Base-by-base conservation (phyloP, 1,284 basidiomycete species). In the Agaricales sp. region DNA sequence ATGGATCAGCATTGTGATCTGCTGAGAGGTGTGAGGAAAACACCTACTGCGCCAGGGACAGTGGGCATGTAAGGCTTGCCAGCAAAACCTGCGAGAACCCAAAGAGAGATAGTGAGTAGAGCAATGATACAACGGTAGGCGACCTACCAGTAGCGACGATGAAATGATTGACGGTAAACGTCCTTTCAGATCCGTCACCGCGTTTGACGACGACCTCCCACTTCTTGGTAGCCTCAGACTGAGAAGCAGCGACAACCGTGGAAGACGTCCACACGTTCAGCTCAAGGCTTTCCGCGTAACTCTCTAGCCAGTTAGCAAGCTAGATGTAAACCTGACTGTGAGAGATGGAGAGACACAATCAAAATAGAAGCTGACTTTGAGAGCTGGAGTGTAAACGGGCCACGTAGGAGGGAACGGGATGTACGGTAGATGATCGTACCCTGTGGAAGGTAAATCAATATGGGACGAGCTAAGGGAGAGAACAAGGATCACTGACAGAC, bases 251-350 rank as follows among this genome's bases (percentile, higher is more conserved):
- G 2, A 61, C 60, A 13, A 82, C 68, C 0, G 64, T 71, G 1
- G 78, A 68, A 3, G 75, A 73, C 2, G 74, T 78, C 82, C 83
- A 86, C 20, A 81, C 68, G 61, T 84, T 77, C 22, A 86, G 64
- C 52, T 87, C 82, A 53, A 86, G 65, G 1, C 72, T 61, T 24
- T 79, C 70, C 2, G 77, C 82, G 59, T 84, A 87, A 45, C 66
- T 63, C 59, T 87, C 81, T 14, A 86, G 68, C 79, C 82, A 87
- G 57, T 82, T 74, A 2, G 77, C 82, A 16, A 86, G 67, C 74
- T 83, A 46, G n/a, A 45, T 6, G 52, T 26, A 25, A 46, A 13
- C 16, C 48, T 13, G 20, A 19, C 3, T 19, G 26, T 30, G 16
- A 8, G 18, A 8, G 20, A 12, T 12, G 6, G 19, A 16, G 41